Conservation (phyloP, 2,329 filamentous ascomycete species). For the Fusarium protoensiforme region DNA sequence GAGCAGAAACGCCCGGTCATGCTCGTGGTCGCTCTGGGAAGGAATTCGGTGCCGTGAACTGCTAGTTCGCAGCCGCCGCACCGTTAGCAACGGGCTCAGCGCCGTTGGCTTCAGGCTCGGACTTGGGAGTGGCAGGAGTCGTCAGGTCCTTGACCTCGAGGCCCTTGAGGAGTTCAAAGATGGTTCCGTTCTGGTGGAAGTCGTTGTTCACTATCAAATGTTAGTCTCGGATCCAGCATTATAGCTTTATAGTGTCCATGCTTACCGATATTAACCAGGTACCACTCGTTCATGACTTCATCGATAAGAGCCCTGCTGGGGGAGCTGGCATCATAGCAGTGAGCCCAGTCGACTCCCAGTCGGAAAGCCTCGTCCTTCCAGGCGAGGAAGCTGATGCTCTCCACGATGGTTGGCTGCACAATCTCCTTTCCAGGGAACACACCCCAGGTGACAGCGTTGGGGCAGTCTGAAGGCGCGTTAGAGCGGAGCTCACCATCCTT, state of each 20-base stretch:
- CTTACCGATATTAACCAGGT: slow-evolving; percentile 93
- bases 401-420: slow-evolving; percentile 99
- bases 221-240: not conserved
- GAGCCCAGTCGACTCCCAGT: slow-evolving; percentile 92
- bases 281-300: slow-evolving; percentile 89
- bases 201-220: slow-evolving; percentile 85
- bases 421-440: slow-evolving; percentile 99
- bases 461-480: slow-evolving; percentile 85
- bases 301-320: slow-evolving; percentile 85
- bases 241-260: slow-evolving; percentile 24
- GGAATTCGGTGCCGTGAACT: slow-evolving; percentile 1
- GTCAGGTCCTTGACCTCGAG: slow-evolving; percentile 76
- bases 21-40: slow-evolving; percentile 22
- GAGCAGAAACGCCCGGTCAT: slow-evolving; percentile 29
- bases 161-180: slow-evolving; percentile 88
- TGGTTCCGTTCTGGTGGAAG: slow-evolving; percentile 84
- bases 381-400: slow-evolving; percentile 95
- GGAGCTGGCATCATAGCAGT: slow-evolving; percentile 82
- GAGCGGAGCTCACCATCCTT: slow-evolving; percentile 84
- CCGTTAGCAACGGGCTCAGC: slow-evolving; percentile 24
- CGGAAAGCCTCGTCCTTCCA: slow-evolving; percentile 99
- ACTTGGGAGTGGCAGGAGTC: slow-evolving; percentile 42
- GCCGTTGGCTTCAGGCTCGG: slow-evolving; percentile 34
- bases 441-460: slow-evolving; percentile 99
- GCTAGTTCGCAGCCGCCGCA: slow-evolving; percentile 28